Conservation (phyloP, 305 asterid species). For the Solanum chacoense region DNA sequence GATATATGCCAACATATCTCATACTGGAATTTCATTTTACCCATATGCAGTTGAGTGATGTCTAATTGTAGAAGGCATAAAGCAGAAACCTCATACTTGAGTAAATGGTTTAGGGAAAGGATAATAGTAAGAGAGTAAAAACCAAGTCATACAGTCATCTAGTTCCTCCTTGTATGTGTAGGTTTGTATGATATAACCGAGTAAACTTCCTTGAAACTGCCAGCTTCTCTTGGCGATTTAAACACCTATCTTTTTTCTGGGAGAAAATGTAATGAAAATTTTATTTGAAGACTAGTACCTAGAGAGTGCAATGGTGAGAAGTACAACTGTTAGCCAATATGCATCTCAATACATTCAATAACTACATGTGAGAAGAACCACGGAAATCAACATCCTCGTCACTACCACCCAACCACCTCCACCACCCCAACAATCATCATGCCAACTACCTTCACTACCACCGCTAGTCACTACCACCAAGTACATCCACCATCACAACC, state of each 20-base stretch:
- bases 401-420: background rate
- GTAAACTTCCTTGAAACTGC: background rate
- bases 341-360: background rate
- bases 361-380: background rate
- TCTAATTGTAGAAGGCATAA: background rate
- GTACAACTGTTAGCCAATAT: background rate
- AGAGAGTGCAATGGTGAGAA: background rate
- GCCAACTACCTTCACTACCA: background rate
- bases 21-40: background rate
- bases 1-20: background rate
- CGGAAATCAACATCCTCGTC: background rate
- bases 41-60: background rate
- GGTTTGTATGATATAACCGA: background rate
- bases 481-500: background rate
- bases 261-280: background rate
- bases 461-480: background rate
- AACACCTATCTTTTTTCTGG: background rate
- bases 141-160: background rate
- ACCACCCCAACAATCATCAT: background rate
- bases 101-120: background rate
- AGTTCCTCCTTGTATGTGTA: background rate
- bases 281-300: background rate
- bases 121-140: background rate
- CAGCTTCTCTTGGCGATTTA: background rate
- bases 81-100: background rate